phyloP scores from a whole-genome alignment of 495 filamentous ascomycete species.

The Aspergillus olivimuriae region DNA sequence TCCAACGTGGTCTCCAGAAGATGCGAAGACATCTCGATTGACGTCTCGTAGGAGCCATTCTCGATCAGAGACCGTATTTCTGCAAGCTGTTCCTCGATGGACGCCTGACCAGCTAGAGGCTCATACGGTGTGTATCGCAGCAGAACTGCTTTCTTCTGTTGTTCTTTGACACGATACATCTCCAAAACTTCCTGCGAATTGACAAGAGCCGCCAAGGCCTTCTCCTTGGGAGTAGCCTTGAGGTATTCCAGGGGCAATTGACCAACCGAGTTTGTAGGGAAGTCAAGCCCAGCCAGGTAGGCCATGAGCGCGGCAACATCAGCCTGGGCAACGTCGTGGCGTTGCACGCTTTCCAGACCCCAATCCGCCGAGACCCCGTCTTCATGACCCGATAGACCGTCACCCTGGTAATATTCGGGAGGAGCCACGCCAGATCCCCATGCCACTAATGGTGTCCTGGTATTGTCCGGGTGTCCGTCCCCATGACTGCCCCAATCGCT shows the following conservation, averaged over 20 bases:
- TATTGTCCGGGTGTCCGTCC: conserved; percentile 97
- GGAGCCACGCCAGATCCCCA: conserved; percentile 92
- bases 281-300: conserved; percentile 84
- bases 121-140: conserved; percentile 71
- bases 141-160: conserved; percentile 67
- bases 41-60: conserved; percentile 57
- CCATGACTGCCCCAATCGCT: conserved; percentile 97
- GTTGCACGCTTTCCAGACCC: conserved; percentile 69
- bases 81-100: conserved; percentile 60
- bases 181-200: conserved; percentile 89
- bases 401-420: conserved; percentile 51
- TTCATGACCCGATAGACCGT: conserved; percentile 68
- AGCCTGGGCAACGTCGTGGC: conserved; percentile 90
- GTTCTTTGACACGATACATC: conserved; percentile 95
- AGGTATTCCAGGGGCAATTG: conserved; percentile 83
- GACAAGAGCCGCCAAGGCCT: conserved; percentile 77
- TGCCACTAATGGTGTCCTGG: conserved; percentile 82
- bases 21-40: conserved; percentile 67
- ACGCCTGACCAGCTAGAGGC: conserved; percentile 50
- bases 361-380: conserved; percentile 92
- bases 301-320: conserved; percentile 97
- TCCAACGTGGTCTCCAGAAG: conserved; percentile 72
- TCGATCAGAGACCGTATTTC: conserved; percentile 64
- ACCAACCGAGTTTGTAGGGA: conserved; percentile 94
- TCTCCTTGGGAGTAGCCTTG: conserved; percentile 60